Conservation (phyloP, 768 basidiomycete genomes). For the Solioccasus polychromus region DNA sequence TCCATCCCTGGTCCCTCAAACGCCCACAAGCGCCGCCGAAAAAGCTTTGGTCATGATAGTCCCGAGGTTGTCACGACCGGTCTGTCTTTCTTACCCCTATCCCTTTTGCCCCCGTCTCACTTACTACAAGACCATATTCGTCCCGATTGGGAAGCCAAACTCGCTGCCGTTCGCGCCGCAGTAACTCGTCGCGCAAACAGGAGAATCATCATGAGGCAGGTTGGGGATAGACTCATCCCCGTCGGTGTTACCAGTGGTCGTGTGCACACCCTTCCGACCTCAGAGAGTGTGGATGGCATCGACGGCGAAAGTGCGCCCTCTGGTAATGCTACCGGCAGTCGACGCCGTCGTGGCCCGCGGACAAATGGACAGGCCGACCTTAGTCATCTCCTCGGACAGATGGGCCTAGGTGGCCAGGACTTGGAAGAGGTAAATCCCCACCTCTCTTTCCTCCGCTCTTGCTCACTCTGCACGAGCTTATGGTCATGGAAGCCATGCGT, state of each 20-base stretch:
- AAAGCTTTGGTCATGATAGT: slow-evolving; percentile 83
- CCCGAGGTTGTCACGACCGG: slow-evolving; percentile 92
- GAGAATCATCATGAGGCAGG: slow-evolving; percentile 97
- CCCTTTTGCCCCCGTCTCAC: slow-evolving; percentile 7
- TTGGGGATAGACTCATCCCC: slow-evolving; percentile 95
- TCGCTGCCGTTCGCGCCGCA: slow-evolving; percentile 92
- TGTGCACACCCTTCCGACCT: slow-evolving; percentile 60
- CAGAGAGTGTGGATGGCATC: slow-evolving; percentile 49
- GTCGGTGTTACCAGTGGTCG: slow-evolving; percentile 93
- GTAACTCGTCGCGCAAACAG: slow-evolving; percentile 94
- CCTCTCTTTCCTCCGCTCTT: slow-evolving; percentile 22
- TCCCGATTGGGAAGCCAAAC: slow-evolving; percentile 96
- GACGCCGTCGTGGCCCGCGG: slow-evolving; percentile 59
- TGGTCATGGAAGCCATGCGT: slow-evolving; percentile 99
- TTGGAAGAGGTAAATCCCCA: slow-evolving; percentile 75
- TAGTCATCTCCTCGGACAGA: slow-evolving; percentile 55
- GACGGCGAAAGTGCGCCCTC: slow-evolving; percentile 35
- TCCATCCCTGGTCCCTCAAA: slow-evolving; percentile 37
- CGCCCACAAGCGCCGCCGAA: slow-evolving; percentile 73
- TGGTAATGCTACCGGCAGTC: slow-evolving; percentile 40
- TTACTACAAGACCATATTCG: slow-evolving; percentile 79
- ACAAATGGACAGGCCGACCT: slow-evolving; percentile 52
- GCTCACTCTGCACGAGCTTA: slow-evolving; percentile 54
- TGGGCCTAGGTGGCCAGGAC: slow-evolving; percentile 83
- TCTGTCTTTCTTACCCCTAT: slow-evolving; percentile 33